phyloP scores from a whole-genome alignment of 1,139 yeast species.

The Zygosaccharomyces sapae region DNA sequence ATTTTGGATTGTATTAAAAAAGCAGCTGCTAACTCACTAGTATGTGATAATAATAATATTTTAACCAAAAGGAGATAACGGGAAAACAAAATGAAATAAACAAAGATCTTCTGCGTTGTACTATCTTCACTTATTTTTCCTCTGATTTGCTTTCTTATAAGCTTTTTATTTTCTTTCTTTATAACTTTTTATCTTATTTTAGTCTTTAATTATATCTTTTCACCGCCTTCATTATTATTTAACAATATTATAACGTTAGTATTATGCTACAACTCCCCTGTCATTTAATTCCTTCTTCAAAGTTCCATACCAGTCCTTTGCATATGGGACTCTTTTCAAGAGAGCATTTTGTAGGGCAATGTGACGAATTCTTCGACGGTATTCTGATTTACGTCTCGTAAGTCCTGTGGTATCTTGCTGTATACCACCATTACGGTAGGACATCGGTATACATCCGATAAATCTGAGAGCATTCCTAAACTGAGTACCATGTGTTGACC shows the following conservation, averaged over 20 bases:
- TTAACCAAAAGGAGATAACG: neutral
- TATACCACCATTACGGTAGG: constrained; percentile 8
- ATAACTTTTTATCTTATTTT: neutral
- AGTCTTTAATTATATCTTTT: neutral
- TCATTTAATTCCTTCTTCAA: constrained; percentile 21
- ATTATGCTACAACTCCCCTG: constrained; percentile 13
- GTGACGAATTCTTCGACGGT: constrained; percentile 21
- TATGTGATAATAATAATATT: too few relatives aligned
- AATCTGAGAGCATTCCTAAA: constrained; percentile 19
- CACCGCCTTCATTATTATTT: neutral
- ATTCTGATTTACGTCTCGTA: constrained; percentile 19
- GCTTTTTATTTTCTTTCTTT: constrained; percentile 6
- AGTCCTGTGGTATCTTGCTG: constrained; percentile 1
- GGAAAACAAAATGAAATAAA: neutral
- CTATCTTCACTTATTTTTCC: constrained; percentile 7
- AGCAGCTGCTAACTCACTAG: too few relatives aligned
- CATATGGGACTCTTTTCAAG: constrained; percentile 25
- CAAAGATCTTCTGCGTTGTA: constrained; percentile 9
- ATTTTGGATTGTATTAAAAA: neutral
- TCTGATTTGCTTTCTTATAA: constrained; percentile 2
- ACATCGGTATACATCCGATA: constrained; percentile 27
- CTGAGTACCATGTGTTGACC: constrained; percentile 19
- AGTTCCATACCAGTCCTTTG: constrained; percentile 23
- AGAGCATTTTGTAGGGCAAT: constrained; percentile 28
- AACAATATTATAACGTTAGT: neutral